Evolutionary conservation across 352 stramenopile species (phyloP).

Genomic region (Globisporangium uncinulatum): DNA sequence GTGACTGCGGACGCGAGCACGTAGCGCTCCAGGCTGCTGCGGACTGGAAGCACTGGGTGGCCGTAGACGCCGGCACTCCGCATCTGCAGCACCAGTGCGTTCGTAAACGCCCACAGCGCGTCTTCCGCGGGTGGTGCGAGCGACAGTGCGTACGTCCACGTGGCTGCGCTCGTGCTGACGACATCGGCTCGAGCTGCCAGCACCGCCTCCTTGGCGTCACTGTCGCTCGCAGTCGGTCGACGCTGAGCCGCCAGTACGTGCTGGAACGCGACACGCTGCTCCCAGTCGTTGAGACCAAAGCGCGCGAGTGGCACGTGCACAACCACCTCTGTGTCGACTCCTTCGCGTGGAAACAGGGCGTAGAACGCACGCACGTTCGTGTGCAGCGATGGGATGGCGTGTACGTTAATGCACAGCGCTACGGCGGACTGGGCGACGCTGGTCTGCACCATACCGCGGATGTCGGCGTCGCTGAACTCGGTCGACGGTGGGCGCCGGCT

Average conservation of each 20-base stretch:
- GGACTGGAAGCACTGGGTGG: constrained; percentile 18
- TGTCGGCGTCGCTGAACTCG: constrained; percentile 10
- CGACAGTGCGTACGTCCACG: constrained; percentile 29
- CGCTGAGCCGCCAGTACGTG: constrained; percentile 27
- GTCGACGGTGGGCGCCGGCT: constrained; percentile 1
- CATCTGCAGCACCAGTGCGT: constrained; percentile 29
- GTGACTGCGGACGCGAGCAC: constrained; percentile 10
- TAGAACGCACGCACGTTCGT: constrained; percentile 2
- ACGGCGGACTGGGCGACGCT: constrained; percentile 7
- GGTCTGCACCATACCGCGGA: constrained; percentile 11
- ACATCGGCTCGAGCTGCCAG: constrained; percentile 20
- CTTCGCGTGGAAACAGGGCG: not conserved
- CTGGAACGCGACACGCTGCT: constrained; percentile 42
- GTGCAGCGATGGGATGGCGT: not conserved
- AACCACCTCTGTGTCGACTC: no score
- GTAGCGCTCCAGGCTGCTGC: constrained; percentile 7
- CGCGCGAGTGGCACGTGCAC: constrained; percentile 33
- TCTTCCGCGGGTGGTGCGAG: constrained; percentile 28
- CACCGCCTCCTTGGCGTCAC: constrained; percentile 12
- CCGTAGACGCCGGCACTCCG: constrained; percentile 35
- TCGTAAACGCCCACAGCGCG: constrained; percentile 40
- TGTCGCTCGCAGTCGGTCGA: constrained; percentile 11
- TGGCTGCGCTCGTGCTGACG: constrained; percentile 9
- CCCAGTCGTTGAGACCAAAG: constrained; percentile 41
- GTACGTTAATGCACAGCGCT: constrained; percentile 6